Base-by-base conservation (phyloP, 73 alveolate species). In the Stentor coeruleus region DNA sequence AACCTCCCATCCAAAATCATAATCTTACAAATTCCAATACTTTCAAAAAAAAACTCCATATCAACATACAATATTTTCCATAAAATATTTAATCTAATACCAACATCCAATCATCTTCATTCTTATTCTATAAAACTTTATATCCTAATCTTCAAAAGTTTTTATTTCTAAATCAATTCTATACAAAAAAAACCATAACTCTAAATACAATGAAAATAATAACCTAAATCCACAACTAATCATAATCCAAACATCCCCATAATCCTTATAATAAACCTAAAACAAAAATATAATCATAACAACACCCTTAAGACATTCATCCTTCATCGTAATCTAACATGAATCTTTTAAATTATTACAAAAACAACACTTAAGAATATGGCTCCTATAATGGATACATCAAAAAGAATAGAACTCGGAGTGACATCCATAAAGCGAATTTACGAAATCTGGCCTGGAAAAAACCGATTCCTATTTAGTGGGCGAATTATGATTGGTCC, bases 401-500 rank as follows among this genome's bases (percentile, higher is more conserved):
- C 66, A 11, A 6, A 49, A 20, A 49, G 20, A 49, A 6, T 11
- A 49, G 66, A 49, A 6, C 66, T 49, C 28, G 20, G 66, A 6
- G 6, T 20, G 28, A 11, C 66, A 66, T 26, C 39, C 33, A 26
- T 14, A 26, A 66, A 20, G n/a, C 36, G 39, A 66, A 37, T 75
- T n/a, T 75, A 75, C 3, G 35, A 75, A 75, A 37, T 87, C 38
- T 87, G 93, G 92, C 91, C 91, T 2, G 84, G 91, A 31, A 84
- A 84, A 30, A 87, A 87, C 74, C 39, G 77, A 35, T 83, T 87
- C 3, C 84, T 85, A 60, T 77, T 84, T 75, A 49, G 59, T 31
- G 93, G 93, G 0, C 40, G 84, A 30, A n/a, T 87, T 3, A 87
- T 87, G 87, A 83, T 84, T 73, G 93, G 93, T 38, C 93, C 93